Evolutionary conservation across 2,329 filamentous ascomycete genomes (phyloP), one percentile per base, ranked within the genome.

Genomic region (Exserohilum rostratum): DNA sequence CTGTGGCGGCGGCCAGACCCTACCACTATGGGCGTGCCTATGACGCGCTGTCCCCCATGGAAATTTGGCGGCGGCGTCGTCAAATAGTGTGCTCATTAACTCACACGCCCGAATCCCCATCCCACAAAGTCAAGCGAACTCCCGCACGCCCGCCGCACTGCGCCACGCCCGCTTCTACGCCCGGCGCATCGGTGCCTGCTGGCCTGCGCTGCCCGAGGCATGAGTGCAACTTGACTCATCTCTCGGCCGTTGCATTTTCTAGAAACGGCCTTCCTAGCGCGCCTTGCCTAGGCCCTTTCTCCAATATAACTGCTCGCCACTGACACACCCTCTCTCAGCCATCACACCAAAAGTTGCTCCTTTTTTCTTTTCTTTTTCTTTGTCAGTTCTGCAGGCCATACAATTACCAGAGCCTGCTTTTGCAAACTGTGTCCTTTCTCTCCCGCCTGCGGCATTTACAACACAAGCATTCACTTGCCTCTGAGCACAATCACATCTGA

Each of bases 311-410:
- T 53, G 51, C 53, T 65, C 56, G 64, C 64, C 65, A 68, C 65
- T 60, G 46, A 46, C 22, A 31, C 12, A 40, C 12, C 22, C 35
- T 18, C 30, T 18, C 22, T 27, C 17, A n/a, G n/a, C n/a, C n/a
- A n/a, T 27, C n/a, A 48, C 40, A 15, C 12, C 39, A 37, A 18
- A 37, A 27, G 15, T 17, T 35, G 17, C 34, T 35, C 40, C 27
- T 39, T 55, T 45, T 57, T 30, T 42, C 25, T 42, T 18, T 42
- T 42, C 17, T 6, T 29, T 50, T 61, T 66, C 54, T 45, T 53
- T 60, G 50, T 40, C 42, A 52, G 62, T 73, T 73, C 50, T 56
- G 18, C 65, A 65, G 65, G 70, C 66, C 67, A 31, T 55, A 71
- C 60, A 70, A 58, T 66, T 67, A 62, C 45, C 22, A 60, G 66